Conservation (phyloP, 371 early-diverging fungal species). For the Mortierella sp. region DNA sequence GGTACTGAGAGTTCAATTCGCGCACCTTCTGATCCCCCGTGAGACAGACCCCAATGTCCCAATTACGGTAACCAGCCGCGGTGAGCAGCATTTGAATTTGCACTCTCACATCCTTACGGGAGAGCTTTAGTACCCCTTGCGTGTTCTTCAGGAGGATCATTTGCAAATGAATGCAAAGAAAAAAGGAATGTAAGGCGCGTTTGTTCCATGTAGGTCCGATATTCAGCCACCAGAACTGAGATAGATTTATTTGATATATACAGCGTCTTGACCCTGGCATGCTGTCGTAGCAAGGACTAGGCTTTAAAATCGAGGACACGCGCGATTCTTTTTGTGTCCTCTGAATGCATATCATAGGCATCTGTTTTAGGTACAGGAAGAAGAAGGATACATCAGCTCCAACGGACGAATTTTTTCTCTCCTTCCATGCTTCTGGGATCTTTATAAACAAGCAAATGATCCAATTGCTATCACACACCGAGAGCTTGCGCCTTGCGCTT, state of each 20-base stretch:
- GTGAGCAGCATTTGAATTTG: conserved; percentile 52
- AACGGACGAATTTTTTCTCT: no score
- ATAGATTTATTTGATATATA: not conserved
- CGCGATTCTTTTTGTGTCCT: conserved; percentile 30
- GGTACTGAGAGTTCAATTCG: conserved; percentile 57
- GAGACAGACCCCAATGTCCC: conserved; percentile 64
- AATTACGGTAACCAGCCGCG: conserved; percentile 59
- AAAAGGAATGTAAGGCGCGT: not conserved
- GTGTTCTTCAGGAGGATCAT: conserved; percentile 53
- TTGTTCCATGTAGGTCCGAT: not conserved
- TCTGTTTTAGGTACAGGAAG: conserved; percentile 7
- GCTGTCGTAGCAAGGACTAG: not conserved
- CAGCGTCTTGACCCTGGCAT: not conserved
- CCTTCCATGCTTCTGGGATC: no score
- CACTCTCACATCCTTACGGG: not conserved
- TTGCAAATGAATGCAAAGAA: not conserved
- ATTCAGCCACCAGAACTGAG: not conserved
- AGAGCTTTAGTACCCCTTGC: conserved; percentile 23
- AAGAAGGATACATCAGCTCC: no score
- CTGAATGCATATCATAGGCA: conserved; percentile 21
- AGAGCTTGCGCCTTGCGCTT: conserved; percentile 48
- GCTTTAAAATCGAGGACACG: conserved; percentile 33
- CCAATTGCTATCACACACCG: conserved; percentile 35
- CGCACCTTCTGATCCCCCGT: conserved; percentile 53
- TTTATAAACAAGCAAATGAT: not conserved